Evolutionary conservation across 2,329 filamentous ascomycete genomes (phyloP), one percentile per base, ranked within the genome.

Genomic region (Colletotrichum sp.): DNA sequence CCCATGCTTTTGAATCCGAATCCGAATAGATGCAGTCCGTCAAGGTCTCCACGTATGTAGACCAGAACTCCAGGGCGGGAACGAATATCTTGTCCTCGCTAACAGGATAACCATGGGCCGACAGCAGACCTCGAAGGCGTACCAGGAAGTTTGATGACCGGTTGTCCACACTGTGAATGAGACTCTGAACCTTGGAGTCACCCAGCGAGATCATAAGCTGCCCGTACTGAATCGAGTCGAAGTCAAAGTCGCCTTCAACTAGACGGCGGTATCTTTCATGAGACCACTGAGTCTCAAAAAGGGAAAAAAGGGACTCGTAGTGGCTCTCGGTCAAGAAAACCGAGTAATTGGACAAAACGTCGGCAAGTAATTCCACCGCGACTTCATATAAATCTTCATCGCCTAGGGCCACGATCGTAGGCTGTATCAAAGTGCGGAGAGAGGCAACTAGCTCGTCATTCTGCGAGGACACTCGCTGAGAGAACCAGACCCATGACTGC

Each of bases 51-150:
- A 95, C 91, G 81, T 93, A 95, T 1, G 91, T 93, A 21, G 91
- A 93, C 95, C 95, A 97, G 82, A 97, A 96, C 80, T 97, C 95
- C 16, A 96, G 88, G 1, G 93, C 91, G 2, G 92, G 91, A 1
- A 94, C 90, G 71, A 95, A 96, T 13, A 96, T 91, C 77, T 92
- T 92, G 80, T 97, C 94, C 71, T 96, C 94, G 6, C 90, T 90
- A 2, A 93, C 92, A 2, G 94, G 91, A 79, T 92, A 90, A 3
- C 95, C 94, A 14, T 92, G 87, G 14, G 92, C 90, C 24, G 89
- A 89, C 28, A 96, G 86, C 7, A 97, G 88, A 6, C 92, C 91
- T 75, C 90, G 91, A n/a, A 95, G 86, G 39, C 88, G 90, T 4
- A 86, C 85, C 16, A 95, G 83, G 66, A 94, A 87, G 34, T 86